Evolutionary conservation across 352 stramenopile species (phyloP).

Genomic region (Phytophthora brassicae): DNA sequence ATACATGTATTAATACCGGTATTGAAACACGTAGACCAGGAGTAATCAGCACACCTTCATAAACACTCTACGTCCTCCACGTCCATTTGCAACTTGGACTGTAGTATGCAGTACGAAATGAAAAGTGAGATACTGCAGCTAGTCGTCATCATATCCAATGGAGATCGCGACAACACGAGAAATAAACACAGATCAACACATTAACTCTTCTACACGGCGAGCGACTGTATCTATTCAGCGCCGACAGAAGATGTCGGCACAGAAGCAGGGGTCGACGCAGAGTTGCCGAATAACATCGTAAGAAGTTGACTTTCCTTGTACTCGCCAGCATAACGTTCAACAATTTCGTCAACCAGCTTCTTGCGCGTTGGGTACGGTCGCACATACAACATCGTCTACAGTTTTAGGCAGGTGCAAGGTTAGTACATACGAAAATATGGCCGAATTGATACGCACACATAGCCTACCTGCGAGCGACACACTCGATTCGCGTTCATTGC

Average conservation of each 20-base stretch:
- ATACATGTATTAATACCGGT: no score
- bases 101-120: no score
- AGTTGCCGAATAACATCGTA: conserved; percentile 68
- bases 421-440: background rate
- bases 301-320: conserved; percentile 88
- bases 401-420: background rate
- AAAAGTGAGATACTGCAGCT: no score
- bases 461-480: conserved; percentile 74
- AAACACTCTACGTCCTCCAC: no score
- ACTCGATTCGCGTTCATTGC: conserved; percentile 89
- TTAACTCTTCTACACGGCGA: conserved; percentile 17
- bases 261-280: conserved; percentile 24
- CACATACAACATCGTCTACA: conserved; percentile 80
- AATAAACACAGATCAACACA: conserved; percentile 2
- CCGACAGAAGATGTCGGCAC: conserved; percentile 15
- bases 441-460: background rate
- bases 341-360: conserved; percentile 87
- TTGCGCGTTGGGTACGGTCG: conserved; percentile 85
- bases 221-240: conserved; percentile 15
- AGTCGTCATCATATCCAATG: no score
- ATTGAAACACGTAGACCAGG: no score
- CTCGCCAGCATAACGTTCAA: conserved; percentile 82
- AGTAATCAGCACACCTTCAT: no score
- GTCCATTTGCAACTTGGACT: no score
- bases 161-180: no score